Percentiles rank a stretch among this genome's conserved stretches.
These are phyloP conservation scores for Leishmania tarentolae DNA, from an alignment of 208 protist genomes.

Conservation along the genomic window DNA sequence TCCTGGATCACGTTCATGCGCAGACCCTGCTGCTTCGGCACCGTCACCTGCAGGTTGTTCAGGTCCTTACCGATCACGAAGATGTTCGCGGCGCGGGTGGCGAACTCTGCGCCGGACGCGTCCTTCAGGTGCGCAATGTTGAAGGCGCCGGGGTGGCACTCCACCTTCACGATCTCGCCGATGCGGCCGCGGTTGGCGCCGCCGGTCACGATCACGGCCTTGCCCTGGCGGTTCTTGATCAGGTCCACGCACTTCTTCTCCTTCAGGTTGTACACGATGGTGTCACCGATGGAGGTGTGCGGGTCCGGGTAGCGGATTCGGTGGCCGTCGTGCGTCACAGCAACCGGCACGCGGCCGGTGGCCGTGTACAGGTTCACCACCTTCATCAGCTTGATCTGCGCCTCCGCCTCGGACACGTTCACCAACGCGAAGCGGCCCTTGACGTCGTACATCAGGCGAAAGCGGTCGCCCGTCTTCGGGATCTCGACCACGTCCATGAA, in stretches of 20 bases:
- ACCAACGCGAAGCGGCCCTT: conserved; percentile 99
- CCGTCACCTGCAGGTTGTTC: conserved; percentile 88
- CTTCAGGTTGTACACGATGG: conserved; percentile 97
- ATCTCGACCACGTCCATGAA: conserved; percentile 99
- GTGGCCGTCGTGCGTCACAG: conserved; percentile 99
- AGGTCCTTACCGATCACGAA: conserved; percentile 98
- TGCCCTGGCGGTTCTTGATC: conserved; percentile 91
- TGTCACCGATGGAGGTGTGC: conserved; percentile 95
- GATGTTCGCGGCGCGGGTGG: conserved; percentile 98
- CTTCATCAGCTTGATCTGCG: conserved; percentile 97
- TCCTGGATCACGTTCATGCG: conserved; percentile 89
- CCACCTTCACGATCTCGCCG: conserved; percentile 94
- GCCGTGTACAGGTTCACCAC: conserved; percentile 93
- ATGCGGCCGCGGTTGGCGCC: conserved; percentile 99
- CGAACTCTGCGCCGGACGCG: conserved; percentile 93
- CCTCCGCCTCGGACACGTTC: conserved; percentile 95
- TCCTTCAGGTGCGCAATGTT: conserved; percentile 98
- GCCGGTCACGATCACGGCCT: conserved; percentile 96
- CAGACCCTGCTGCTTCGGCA: conserved; percentile 97
- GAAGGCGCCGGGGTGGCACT: conserved; percentile 96
- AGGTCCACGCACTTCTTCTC: conserved; percentile 94
- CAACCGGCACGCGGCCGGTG: conserved; percentile 94
- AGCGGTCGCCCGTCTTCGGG: conserved; percentile 98
- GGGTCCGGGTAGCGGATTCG: conserved; percentile 99
- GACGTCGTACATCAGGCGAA: conserved; percentile 99